These are phyloP conservation scores for Haematococcus sp. DNA, from an alignment of 139 green algal genomes.

Conservation along the genomic window DNA sequence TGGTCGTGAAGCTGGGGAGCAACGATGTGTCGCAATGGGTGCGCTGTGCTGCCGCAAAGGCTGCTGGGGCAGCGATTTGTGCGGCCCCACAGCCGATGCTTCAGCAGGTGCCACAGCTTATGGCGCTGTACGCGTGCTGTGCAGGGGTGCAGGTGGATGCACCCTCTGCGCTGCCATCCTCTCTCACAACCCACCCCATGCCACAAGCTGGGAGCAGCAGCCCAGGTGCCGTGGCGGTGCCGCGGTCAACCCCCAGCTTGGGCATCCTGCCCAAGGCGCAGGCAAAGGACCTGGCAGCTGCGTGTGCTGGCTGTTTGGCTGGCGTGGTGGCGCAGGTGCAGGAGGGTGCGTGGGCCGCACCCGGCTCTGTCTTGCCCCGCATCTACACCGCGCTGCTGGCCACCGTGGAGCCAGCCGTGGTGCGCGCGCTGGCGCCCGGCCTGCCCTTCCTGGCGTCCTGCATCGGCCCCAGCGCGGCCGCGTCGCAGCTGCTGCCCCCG, in stretches of 20 bases:
- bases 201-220: too few species aligned
- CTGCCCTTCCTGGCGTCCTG: neutral
- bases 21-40: slow-evolving; percentile 6
- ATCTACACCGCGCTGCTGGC: neutral
- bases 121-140: too few species aligned
- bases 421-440: neutral
- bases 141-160: too few species aligned
- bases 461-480: neutral
- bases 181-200: neutral
- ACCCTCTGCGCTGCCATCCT: too few species aligned
- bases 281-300: neutral
- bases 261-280: neutral
- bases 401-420: neutral
- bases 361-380: neutral
- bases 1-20: neutral
- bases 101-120: neutral
- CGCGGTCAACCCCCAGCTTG: neutral
- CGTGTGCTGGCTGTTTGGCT: neutral
- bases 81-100: neutral
- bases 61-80: slow-evolving; percentile 5
- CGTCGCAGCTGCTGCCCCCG: slow-evolving; percentile 2
- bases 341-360: neutral
- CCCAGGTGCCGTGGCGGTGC: neutral
- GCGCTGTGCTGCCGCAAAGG: neutral
- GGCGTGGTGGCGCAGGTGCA: neutral